These are phyloP conservation scores for Phoma sp. DNA, from an alignment of 2,329 filamentous ascomycete species.

Conservation along the genomic window DNA sequence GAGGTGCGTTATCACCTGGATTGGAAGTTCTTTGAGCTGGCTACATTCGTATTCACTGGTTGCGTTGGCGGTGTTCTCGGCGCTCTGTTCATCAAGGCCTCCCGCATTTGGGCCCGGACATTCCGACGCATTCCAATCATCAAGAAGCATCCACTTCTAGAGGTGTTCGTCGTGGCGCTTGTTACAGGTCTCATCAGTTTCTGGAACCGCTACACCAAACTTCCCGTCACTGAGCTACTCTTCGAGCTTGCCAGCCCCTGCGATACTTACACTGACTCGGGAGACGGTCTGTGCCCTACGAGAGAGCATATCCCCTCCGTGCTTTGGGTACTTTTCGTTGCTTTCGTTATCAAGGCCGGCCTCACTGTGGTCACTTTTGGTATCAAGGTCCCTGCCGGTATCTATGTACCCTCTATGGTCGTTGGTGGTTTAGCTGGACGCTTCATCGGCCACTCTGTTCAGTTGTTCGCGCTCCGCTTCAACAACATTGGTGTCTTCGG, in stretches of 20 bases:
- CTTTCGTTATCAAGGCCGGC: slow-evolving; percentile 88
- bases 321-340: slow-evolving; percentile 72
- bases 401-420: slow-evolving; percentile 99
- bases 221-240: slow-evolving; percentile 88
- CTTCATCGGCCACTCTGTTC: slow-evolving; percentile 82
- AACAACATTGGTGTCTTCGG: slow-evolving; percentile 76
- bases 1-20: slow-evolving; percentile 88
- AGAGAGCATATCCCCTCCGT: slow-evolving; percentile 80
- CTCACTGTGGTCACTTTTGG: slow-evolving; percentile 92
- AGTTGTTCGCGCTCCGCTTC: slow-evolving; percentile 77
- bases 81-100: slow-evolving; percentile 96
- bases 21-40: slow-evolving; percentile 93
- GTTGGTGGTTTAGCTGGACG: slow-evolving; percentile 91
- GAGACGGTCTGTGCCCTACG: slow-evolving; percentile 80
- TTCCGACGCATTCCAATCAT: slow-evolving; percentile 83
- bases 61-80: slow-evolving; percentile 83
- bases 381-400: slow-evolving; percentile 94
- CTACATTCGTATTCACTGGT: slow-evolving; percentile 83
- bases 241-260: slow-evolving; percentile 92
- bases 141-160: slow-evolving; percentile 82
- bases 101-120: slow-evolving; percentile 83
- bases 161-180: slow-evolving; percentile 86
- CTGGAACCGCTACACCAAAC: slow-evolving; percentile 89
- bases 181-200: slow-evolving; percentile 85
- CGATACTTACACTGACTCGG: slow-evolving; percentile 67